These are phyloP conservation scores for Lipomyces lipofer DNA, from an alignment of 805 yeast genomes.

Conservation along the genomic window DNA sequence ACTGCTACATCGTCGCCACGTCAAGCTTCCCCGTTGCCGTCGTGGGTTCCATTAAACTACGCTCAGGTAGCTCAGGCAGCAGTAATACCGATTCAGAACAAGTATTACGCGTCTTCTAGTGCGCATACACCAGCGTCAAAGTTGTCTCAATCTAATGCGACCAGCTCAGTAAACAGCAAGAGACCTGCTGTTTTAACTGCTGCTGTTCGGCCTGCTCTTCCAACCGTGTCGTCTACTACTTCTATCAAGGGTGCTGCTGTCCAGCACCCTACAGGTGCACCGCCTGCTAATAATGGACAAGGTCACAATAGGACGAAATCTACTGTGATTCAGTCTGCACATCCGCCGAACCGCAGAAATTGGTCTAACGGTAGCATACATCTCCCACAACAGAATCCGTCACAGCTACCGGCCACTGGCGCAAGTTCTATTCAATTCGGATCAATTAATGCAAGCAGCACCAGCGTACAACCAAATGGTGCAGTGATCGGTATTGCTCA, in stretches of 20 bases:
- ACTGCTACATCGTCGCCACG: too few species aligned
- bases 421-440: constrained; percentile 29
- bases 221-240: constrained; percentile 6
- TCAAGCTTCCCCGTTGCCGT: too few species aligned
- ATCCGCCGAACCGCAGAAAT: constrained; percentile 11
- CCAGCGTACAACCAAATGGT: too few species aligned
- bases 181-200: constrained; percentile 5
- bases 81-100: too few species aligned
- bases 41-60: too few species aligned
- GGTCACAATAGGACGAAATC: constrained; percentile 20
- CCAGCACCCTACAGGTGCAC: neutral
- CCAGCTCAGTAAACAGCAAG: constrained; percentile 7
- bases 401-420: constrained; percentile 3
- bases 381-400: constrained; percentile 11
- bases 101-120: too few species aligned
- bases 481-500: too few species aligned
- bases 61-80: too few species aligned
- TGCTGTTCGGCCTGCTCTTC: constrained; percentile 6
- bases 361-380: too few species aligned
- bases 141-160: neutral
- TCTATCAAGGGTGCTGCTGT: neutral
- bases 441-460: constrained; percentile 18
- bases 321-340: constrained; percentile 13
- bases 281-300: neutral
- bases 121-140: too few species aligned